Base-by-base conservation (phyloP, 768 basidiomycete genomes). In the Serendipita sp. region DNA sequence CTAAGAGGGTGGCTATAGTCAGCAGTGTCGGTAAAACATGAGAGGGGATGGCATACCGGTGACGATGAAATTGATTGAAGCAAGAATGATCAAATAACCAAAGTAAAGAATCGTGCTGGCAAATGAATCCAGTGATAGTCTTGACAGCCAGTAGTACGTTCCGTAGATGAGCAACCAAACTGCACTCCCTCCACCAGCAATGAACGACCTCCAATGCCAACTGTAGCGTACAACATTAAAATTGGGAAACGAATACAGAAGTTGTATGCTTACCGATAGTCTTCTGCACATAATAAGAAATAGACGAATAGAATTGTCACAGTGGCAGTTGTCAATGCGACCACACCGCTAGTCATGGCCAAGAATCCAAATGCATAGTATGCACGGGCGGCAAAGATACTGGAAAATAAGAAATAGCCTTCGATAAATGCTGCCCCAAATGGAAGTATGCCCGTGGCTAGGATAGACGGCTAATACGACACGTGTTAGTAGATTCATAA, bases 291-390 rank as follows among this genome's bases (percentile, higher is more conserved):
- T 15, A 98, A 80, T 62, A 83, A 78, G 75, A 97, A 96, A 75
- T 98, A 93, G 3, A 86, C 85, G 73, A 89, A 89, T 15, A 90
- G 78, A 67, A 97, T 90, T 3, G 90, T 83, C 44, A 93, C 88
- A 0, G 94, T 95, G 2, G 92, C 94, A 0, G 91, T 87, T 15
- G 92, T 96, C 34, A 97, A 76, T 58, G 80, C 80, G 31, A 93
- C 88, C 33, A 97, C 83, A 13, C 81, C 80, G 62, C 87, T 87
- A 0, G 92, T 94, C 63, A 97, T 75, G 31, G 91, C 88, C 48
- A 97, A 75, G 76, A 97, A 97, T 15, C 95, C 95, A 71, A 97
- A 97, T 10, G 95, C 95, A 72, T 96, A 97, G 75, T 93, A 95
- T 50, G 87, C 88, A 37, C 90, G 81, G 8, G 91, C 87, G 27